Percentiles rank a stretch among this genome's conserved stretches.
phyloP scores from a whole-genome alignment of 1,284 basidiomycete genomes.

The Pseudozyma pruni region DNA sequence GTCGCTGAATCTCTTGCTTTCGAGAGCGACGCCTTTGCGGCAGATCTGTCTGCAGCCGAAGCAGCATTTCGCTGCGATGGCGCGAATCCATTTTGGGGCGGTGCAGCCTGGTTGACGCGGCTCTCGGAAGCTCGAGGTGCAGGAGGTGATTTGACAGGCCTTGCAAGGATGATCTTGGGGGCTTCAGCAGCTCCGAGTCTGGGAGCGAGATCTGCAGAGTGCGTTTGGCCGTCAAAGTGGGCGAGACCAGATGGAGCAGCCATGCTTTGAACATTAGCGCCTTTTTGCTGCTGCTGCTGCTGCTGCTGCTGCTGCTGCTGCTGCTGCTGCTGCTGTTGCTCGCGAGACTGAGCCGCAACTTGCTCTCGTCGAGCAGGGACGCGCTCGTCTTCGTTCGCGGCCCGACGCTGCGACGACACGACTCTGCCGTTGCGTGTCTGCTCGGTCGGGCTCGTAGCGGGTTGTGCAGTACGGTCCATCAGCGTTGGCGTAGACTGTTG shows the following conservation, averaged over 20 bases:
- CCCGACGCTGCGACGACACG: conserved; percentile 10
- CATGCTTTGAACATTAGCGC: background rate
- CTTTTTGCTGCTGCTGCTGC: conserved; percentile 15
- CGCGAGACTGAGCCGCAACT: too few species aligned
- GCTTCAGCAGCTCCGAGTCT: conserved; percentile 2
- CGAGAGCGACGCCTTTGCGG: background rate
- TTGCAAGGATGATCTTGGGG: conserved; percentile 31
- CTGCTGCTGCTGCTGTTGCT: conserved; percentile 27
- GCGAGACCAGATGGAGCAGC: background rate
- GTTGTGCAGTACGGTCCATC: background rate
- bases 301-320: conserved; percentile 21
- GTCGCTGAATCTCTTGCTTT: conserved; percentile 7
- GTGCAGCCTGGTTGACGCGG: background rate
- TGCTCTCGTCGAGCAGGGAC: conserved; percentile 5
- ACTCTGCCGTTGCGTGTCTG: conserved; percentile 9
- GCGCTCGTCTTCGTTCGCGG: conserved; percentile 9
- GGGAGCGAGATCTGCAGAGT: background rate
- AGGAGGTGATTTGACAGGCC: conserved; percentile 15
- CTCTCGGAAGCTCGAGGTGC: conserved; percentile 1
- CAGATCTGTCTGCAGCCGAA: conserved; percentile 5
- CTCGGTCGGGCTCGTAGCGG: background rate
- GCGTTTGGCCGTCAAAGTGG: background rate
- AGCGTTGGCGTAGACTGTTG: conserved; percentile 10
- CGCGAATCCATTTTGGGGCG: background rate
- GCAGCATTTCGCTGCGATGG: conserved; percentile 11